Conservation (phyloP, 169 alveolate species). For the Cryptosporidium baileyi region DNA sequence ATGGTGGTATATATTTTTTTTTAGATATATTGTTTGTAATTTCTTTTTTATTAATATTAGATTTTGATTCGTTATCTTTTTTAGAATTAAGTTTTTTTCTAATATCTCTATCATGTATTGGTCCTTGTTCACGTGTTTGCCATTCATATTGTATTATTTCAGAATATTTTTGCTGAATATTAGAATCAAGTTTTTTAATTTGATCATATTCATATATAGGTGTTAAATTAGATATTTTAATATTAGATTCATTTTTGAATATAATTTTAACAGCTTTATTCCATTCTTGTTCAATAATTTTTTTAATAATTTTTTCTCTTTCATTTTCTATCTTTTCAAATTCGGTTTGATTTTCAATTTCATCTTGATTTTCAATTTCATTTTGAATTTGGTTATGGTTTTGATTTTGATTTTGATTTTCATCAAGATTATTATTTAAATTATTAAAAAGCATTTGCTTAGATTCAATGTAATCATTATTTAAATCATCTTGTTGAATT, state of each 20-base stretch:
- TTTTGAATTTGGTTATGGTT: background rate
- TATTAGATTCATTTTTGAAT: background rate
- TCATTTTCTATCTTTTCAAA: background rate
- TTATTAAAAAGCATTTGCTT: background rate
- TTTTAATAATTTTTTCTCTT: background rate
- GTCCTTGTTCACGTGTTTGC: constrained; percentile 68
- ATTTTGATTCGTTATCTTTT: background rate
- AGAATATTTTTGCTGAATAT: too few species aligned
- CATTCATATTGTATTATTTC: constrained; percentile 12
- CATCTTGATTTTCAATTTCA: background rate
- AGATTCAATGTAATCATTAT: too few species aligned
- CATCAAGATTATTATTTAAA: background rate
- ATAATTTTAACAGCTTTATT: background rate
- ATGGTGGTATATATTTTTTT: constrained; percentile 39
- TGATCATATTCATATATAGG: constrained; percentile 18
- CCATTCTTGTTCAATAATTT: constrained; percentile 40
- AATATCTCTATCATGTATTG: constrained; percentile 9
- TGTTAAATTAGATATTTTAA: background rate
- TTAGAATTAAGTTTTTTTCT: background rate
- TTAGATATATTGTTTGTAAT: background rate
- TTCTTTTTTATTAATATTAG: background rate
- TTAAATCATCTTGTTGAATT: background rate
- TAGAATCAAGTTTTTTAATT: background rate
- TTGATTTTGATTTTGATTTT: background rate
- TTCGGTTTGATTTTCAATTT: background rate